These are phyloP conservation scores for Lecanosticta acicola DNA, from an alignment of 2,329 filamentous ascomycete genomes.

Conservation along the genomic window DNA sequence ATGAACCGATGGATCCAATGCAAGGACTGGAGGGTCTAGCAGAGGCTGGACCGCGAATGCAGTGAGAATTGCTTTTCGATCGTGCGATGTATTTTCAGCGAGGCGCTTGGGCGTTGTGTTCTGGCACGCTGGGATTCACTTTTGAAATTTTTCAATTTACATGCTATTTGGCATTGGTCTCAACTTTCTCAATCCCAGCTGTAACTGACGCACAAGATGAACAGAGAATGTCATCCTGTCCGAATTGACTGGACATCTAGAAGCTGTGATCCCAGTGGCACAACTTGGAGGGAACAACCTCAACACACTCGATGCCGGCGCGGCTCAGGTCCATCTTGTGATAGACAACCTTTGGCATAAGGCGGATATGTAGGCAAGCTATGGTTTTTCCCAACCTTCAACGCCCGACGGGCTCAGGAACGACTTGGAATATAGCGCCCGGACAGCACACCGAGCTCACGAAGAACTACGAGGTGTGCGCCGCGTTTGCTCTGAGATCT, in stretches of 20 bases:
- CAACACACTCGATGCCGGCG: too few relatives aligned
- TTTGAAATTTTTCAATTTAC: too few relatives aligned
- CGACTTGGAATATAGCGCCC: constrained; percentile 83
- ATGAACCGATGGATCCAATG: constrained; percentile 56
- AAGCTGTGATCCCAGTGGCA: too few relatives aligned
- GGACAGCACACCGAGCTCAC: constrained; percentile 61
- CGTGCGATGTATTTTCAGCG: background rate
- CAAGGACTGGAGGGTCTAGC: constrained; percentile 89
- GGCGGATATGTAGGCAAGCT: constrained; percentile 45
- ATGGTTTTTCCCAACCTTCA: constrained; percentile 93
- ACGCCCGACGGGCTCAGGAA: constrained; percentile 81
- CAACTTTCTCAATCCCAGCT: too few relatives aligned
- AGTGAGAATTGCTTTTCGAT: constrained; percentile 42
- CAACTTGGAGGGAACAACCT: too few relatives aligned
- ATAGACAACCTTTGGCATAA: too few relatives aligned
- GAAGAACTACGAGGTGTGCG: constrained; percentile 45
- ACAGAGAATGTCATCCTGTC: too few relatives aligned
- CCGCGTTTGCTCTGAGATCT: constrained; percentile 73
- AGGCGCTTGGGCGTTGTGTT: background rate
- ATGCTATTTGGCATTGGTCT: too few relatives aligned
- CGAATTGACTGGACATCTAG: too few relatives aligned
- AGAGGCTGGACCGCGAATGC: constrained; percentile 82
- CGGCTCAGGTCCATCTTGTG: too few relatives aligned
- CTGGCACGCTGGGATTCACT: too few relatives aligned
- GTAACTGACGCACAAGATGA: too few relatives aligned